Evolutionary conservation across 2,329 filamentous ascomycete genomes (phyloP), one percentile per base, ranked within the genome.

Genomic region (Cryphonectria radicalis): DNA sequence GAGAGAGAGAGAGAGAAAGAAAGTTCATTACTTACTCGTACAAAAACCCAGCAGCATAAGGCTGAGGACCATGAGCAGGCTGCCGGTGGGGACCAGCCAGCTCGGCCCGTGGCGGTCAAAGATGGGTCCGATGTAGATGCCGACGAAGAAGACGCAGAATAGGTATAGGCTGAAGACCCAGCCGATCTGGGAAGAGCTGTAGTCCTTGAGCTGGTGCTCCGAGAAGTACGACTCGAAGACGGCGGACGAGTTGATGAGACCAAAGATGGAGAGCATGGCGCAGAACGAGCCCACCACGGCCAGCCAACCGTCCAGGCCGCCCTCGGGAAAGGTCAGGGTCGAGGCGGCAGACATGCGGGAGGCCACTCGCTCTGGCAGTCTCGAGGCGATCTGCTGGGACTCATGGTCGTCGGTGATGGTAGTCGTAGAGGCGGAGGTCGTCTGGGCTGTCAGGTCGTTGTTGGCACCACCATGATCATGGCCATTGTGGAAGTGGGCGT

Each of bases 81-180:
- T 90, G 8, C 93, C 93, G 0, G 82, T 81, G 1, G 89, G 79
- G 3, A 96, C 85, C n/a, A 96, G 84, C 72, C 86, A 79, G 19
- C 89, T 84, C 0, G 93, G 92, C 0, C 94, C 94, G 74, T 91
- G 87, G 63, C 87, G 87, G 78, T 97, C 94, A 78, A 97, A 97
- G 53, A 96, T 80, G 0, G 94, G 93, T 0, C 94, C 94, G 66
- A 95, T 90, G 76, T 95, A 92, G 13, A 97, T 88, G 37, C 93
- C 93, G 53, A 92, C 90, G 77, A 95, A 93, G 79, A 96, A 95
- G 63, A 92, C 88, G 63, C 95, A 83, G 77, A 96, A 97, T 42
- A 93, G 85, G 78, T 94, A 95, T 67, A 96, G 82, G 76, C 91
- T 91, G 76, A 95, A 95, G 74, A 97, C 93, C 94, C 94, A 97